Evolutionary conservation across 2,329 filamentous ascomycete species (phyloP).

Genomic region (Colletotrichum sansevieriae): DNA sequence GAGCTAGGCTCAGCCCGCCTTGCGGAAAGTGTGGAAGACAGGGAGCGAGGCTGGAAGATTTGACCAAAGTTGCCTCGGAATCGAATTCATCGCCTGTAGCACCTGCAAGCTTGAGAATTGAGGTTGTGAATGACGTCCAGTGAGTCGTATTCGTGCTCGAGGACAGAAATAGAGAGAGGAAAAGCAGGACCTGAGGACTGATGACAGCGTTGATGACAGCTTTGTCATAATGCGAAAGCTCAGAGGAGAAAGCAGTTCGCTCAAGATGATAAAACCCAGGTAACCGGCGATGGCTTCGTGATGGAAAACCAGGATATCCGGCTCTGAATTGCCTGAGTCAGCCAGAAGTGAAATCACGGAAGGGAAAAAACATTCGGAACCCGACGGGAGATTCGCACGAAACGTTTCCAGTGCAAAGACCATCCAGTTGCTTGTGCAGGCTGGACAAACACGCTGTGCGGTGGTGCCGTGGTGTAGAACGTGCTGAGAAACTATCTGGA

Average conservation of each 20-base stretch:
- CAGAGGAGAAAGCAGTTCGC: not conserved
- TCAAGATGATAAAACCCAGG: no score
- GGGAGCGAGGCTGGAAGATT: not conserved
- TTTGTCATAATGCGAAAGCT: not conserved
- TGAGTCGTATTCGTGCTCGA: slow-evolving; percentile 10
- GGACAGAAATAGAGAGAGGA: not conserved
- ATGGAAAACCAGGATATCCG: not conserved
- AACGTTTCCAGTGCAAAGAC: slow-evolving; percentile 12
- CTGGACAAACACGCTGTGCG: slow-evolving; percentile 1
- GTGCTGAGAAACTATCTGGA: slow-evolving; percentile 3
- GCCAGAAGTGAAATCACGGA: not conserved
- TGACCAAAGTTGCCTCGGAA: not conserved
- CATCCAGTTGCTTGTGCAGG: slow-evolving; percentile 24
- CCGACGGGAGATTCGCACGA: slow-evolving; percentile 8
- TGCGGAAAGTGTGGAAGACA: not conserved
- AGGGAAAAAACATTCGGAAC: not conserved
- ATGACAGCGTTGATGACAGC: not conserved
- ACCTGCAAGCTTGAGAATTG: not conserved
- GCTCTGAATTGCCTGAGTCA: not conserved
- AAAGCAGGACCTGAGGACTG: not conserved
- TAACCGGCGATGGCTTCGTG: not conserved
- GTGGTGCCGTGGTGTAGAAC: slow-evolving; percentile 4
- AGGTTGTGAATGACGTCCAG: slow-evolving; percentile 8
- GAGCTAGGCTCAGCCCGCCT: not conserved
- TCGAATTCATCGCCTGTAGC: not conserved